Evolutionary conservation across 192 early-diverging fungal genomes (phyloP).

Genomic region (Coemansia sp.): DNA sequence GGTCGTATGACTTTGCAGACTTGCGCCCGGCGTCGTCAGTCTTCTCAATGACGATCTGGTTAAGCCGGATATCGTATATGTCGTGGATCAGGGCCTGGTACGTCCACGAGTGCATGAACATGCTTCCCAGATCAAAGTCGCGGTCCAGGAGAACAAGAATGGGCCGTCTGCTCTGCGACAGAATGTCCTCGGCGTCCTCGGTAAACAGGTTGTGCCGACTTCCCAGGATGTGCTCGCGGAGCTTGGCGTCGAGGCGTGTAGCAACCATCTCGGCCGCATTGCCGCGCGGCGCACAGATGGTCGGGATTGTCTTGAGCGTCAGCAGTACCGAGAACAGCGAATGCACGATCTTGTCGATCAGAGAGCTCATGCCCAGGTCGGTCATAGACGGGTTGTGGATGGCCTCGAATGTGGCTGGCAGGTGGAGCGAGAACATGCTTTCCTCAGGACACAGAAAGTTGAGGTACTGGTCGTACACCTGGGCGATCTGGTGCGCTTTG

Average conservation of each 20-base stretch:
- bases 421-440: conserved; percentile 89
- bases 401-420: conserved; percentile 73
- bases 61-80: conserved; percentile 88
- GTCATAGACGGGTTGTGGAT: conserved; percentile 83
- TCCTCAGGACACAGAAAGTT: conserved; percentile 91
- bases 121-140: conserved; percentile 85
- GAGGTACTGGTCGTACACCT: conserved; percentile 96
- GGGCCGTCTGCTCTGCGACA: conserved; percentile 62
- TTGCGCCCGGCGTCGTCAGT: conserved; percentile 65
- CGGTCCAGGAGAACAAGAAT: conserved; percentile 91
- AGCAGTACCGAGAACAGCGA: conserved; percentile 89
- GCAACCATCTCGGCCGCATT: conserved; percentile 95
- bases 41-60: conserved; percentile 67
- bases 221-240: conserved; percentile 92
- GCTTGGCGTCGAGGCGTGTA: conserved; percentile 79
- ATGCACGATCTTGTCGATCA: conserved; percentile 76
- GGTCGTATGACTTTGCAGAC: conserved; percentile 77
- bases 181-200: conserved; percentile 48
- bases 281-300: conserved; percentile 87
- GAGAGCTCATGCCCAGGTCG: conserved; percentile 77
- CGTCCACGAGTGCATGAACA: conserved; percentile 98
- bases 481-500: conserved; percentile 78
- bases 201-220: conserved; percentile 82
- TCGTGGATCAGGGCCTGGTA: conserved; percentile 97
- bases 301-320: conserved; percentile 86